These are phyloP conservation scores for Vitrella brassicaformis DNA, from an alignment of 73 alveolate species.

Conservation along the genomic window DNA sequence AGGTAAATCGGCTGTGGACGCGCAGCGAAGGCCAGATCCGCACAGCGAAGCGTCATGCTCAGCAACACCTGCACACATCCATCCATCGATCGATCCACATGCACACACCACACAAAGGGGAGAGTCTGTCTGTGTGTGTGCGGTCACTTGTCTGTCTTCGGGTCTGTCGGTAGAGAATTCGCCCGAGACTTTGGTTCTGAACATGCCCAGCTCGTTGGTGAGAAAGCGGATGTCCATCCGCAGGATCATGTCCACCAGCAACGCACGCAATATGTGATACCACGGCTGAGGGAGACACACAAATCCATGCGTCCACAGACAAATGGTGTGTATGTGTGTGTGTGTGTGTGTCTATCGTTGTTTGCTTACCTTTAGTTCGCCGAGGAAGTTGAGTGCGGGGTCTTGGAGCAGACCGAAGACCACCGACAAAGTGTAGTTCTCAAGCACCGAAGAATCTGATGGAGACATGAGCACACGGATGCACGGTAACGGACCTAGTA, in stretches of 20 bases:
- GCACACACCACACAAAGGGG: constrained; percentile 25
- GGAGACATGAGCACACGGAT: no score
- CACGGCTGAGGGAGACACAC: constrained; percentile 15
- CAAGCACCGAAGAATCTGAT: constrained; percentile 44
- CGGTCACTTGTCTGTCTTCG: constrained; percentile 54
- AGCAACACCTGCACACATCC: no score
- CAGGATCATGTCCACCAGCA: constrained; percentile 57
- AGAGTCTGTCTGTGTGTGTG: no score
- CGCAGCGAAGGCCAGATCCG: constrained; percentile 43
- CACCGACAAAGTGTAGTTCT: constrained; percentile 67
- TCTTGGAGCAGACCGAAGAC: constrained; percentile 57
- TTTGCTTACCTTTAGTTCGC: constrained; percentile 29
- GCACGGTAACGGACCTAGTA: no score
- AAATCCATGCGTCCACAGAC: neutral
- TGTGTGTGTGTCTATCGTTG: neutral
- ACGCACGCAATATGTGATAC: constrained; percentile 49
- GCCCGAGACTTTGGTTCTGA: neutral
- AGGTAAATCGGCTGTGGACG: constrained; percentile 26
- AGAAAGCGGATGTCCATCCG: constrained; percentile 52
- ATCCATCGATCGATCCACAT: no score
- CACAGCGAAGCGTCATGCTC: no score
- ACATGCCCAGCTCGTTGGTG: neutral
- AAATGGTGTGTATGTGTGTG: neutral
- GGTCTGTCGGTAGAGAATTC: constrained; percentile 40
- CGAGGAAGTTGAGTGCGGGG: constrained; percentile 59